Evolutionary conservation across 2,329 filamentous ascomycete species (phyloP).

Genomic region (Pseudogymnoascus sp.): DNA sequence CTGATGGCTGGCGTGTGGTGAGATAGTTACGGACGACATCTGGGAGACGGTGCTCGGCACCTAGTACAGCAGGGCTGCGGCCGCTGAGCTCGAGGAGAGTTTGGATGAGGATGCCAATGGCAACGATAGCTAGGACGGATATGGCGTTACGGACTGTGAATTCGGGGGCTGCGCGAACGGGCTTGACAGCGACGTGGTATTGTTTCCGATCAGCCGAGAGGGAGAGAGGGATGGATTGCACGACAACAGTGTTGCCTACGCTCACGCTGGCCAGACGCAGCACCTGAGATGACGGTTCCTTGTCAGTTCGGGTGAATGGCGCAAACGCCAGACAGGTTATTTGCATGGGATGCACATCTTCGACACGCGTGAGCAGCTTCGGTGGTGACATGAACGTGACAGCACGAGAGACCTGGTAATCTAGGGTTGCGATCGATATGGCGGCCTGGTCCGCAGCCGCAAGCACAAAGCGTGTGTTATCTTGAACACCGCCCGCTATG

Average conservation of each 20-base stretch:
- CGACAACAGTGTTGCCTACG: conserved; percentile 29
- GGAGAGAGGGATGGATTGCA: conserved; percentile 30
- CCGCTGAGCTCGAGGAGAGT: conserved; percentile 27
- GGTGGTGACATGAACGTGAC: conserved; percentile 47
- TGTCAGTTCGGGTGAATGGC: conserved; percentile 27
- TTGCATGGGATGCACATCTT: conserved; percentile 47
- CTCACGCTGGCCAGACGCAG: conserved; percentile 29
- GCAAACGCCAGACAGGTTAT: conserved; percentile 56
- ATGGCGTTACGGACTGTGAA: conserved; percentile 14
- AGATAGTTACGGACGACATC: neutral
- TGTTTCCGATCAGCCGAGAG: conserved; percentile 11
- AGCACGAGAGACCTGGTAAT: conserved; percentile 48
- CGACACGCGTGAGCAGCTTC: conserved; percentile 45
- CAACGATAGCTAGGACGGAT: conserved; percentile 18
- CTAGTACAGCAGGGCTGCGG: conserved; percentile 19
- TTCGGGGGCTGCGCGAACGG: neutral
- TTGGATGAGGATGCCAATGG: conserved; percentile 24
- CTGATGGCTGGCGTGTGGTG: neutral
- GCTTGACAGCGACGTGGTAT: conserved; percentile 8
- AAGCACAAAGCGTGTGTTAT: conserved; percentile 68
- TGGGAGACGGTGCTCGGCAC: conserved; percentile 20
- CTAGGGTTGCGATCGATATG: conserved; percentile 69
- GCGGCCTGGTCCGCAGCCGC: conserved; percentile 78
- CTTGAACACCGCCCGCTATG: conserved; percentile 41
- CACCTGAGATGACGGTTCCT: conserved; percentile 18